A percentile compares a stretch with the other conserved stretches of the same genome.
phyloP scores from a whole-genome alignment of 2,329 filamentous ascomycete species.

The Penicillium carneum region DNA sequence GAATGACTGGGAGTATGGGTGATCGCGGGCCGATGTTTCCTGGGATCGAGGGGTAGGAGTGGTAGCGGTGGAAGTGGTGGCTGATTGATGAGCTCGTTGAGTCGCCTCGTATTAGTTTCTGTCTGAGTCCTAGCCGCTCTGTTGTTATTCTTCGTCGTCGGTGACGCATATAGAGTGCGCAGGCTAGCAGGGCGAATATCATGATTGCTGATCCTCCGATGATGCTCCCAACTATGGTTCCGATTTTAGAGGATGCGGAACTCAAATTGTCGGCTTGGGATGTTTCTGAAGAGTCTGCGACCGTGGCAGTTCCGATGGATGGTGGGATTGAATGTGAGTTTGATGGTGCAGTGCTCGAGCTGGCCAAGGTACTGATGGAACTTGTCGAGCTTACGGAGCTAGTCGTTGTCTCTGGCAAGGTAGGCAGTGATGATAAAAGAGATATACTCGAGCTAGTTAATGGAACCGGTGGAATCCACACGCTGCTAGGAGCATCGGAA shows the following conservation, averaged over 20 bases:
- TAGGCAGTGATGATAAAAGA: background rate
- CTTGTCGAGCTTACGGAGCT: background rate
- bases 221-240: slow-evolving; percentile 40
- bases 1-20: slow-evolving; percentile 21
- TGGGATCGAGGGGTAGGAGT: slow-evolving; percentile 18
- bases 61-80: slow-evolving; percentile 13
- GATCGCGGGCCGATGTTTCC: slow-evolving; percentile 4
- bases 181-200: slow-evolving; percentile 35
- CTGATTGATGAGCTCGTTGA: slow-evolving; percentile 26
- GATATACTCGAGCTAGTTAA: background rate
- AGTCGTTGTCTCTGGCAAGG: background rate
- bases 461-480: background rate
- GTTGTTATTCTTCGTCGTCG: slow-evolving; percentile 26
- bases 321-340: background rate
- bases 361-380: background rate
- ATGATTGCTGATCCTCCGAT: slow-evolving; percentile 39
- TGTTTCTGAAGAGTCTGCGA: background rate
- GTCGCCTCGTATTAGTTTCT: slow-evolving; percentile 30
- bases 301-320: background rate
- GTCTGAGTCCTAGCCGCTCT: slow-evolving; percentile 21
- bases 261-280: background rate
- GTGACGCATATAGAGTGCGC: slow-evolving; percentile 35
- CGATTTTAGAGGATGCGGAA: slow-evolving; percentile 18
- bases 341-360: background rate
- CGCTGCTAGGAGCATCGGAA: background rate